Conservation (phyloP, 2,329 filamentous ascomycete species). For the Trichoderma breve region DNA sequence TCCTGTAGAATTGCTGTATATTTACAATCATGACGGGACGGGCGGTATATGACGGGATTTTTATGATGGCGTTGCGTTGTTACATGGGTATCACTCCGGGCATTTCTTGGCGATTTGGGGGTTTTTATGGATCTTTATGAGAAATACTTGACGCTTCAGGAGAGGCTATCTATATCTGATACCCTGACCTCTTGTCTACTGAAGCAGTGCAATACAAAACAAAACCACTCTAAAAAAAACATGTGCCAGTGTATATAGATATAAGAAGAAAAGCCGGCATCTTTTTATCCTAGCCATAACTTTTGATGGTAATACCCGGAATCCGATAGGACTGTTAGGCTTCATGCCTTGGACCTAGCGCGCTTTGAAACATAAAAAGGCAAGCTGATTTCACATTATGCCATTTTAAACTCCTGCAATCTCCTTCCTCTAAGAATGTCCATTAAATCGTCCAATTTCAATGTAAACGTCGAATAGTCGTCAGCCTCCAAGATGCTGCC, state of each 20-base stretch:
- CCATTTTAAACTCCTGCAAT: background rate
- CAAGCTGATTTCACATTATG: background rate
- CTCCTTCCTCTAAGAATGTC: background rate
- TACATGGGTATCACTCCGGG: constrained; percentile 4
- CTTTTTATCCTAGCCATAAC: constrained; percentile 11
- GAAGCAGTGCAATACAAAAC: constrained; percentile 8
- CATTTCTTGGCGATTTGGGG: constrained; percentile 10
- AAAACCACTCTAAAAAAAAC: background rate
- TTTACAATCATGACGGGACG: constrained; percentile 17
- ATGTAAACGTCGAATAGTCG: background rate
- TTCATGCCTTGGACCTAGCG: background rate
- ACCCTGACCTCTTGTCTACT: background rate
- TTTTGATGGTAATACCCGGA: constrained; percentile 9
- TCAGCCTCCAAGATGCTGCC: background rate
- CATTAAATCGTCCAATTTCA: background rate
- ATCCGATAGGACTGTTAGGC: background rate
- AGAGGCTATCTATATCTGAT: constrained; percentile 14
- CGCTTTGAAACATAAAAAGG: background rate
- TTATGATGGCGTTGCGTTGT: constrained; percentile 16
- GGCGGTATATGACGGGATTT: constrained; percentile 7
- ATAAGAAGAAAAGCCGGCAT: background rate
- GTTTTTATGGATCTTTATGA: background rate
- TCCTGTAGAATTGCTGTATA: constrained; percentile 20
- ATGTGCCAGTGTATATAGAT: background rate
- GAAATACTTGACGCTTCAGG: constrained; percentile 2